Evolutionary conservation across 1,284 basidiomycete genomes (phyloP).

Genomic region (Volvariella volvacea): DNA sequence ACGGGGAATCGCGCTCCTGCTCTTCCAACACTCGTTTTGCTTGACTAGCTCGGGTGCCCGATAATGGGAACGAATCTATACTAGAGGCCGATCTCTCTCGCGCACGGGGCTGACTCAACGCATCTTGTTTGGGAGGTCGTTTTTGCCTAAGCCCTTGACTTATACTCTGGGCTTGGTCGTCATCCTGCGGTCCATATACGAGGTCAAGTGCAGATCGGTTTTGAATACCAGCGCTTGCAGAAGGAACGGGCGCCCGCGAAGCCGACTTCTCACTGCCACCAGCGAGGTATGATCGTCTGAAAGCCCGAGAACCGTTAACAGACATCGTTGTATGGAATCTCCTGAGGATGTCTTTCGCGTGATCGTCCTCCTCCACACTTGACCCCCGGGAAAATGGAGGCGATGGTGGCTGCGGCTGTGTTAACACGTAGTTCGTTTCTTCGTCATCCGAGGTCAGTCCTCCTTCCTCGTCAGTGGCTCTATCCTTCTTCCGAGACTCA

Average conservation of each 20-base stretch:
- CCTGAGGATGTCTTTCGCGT: too few relatives aligned
- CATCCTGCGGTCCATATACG: background rate
- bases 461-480: too few relatives aligned
- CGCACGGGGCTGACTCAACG: background rate
- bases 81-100: slow-evolving; percentile 20
- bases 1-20: slow-evolving; percentile 27
- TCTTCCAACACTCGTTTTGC: slow-evolving; percentile 23
- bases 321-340: too few relatives aligned
- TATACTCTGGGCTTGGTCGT: background rate
- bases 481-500: background rate
- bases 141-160: background rate
- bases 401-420: too few relatives aligned
- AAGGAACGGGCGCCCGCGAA: background rate
- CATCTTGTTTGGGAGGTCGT: background rate
- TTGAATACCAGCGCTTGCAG: background rate
- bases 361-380: too few relatives aligned
- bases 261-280: background rate
- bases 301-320: too few relatives aligned
- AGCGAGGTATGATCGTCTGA: too few relatives aligned
- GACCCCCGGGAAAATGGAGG: too few relatives aligned
- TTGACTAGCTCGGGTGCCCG: slow-evolving; percentile 29
- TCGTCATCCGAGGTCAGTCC: too few relatives aligned
- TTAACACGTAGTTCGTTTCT: too few relatives aligned
- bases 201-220: background rate
- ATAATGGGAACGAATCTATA: slow-evolving; percentile 26